Evolutionary conservation across 495 filamentous ascomycete genomes (phyloP).

Genomic region (Penicillium mononematosum): DNA sequence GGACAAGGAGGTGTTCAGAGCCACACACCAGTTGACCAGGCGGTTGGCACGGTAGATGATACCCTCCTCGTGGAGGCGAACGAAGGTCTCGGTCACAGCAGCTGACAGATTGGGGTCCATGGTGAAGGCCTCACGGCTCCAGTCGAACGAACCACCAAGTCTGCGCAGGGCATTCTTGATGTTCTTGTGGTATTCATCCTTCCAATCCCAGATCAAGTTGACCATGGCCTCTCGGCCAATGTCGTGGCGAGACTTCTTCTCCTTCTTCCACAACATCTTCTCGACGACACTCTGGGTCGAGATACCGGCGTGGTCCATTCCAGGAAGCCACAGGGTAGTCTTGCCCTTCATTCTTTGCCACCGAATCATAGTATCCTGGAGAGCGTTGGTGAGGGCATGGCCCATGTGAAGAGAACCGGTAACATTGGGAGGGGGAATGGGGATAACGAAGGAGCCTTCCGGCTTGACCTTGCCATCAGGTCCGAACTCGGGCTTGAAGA

Average conservation of each 20-base stretch:
- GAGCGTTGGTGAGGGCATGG: conserved; percentile 63
- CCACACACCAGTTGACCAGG: conserved; percentile 76
- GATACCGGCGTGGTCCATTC: conserved; percentile 77
- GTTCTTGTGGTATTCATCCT: conserved; percentile 63
- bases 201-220: conserved; percentile 66
- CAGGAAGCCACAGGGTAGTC: conserved; percentile 70
- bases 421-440: conserved; percentile 77
- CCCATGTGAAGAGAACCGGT: conserved; percentile 69
- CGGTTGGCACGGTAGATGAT: conserved; percentile 74
- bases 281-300: conserved; percentile 76
- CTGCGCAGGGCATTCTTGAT: conserved; percentile 58
- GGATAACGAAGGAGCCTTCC: conserved; percentile 69
- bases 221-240: conserved; percentile 61
- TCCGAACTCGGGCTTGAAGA: conserved; percentile 71
- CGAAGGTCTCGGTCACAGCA: conserved; percentile 72
- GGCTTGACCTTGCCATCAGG: conserved; percentile 65
- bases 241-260: conserved; percentile 65
- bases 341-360: conserved; percentile 65
- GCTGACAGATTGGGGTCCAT: conserved; percentile 65
- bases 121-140: conserved; percentile 70
- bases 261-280: conserved; percentile 68
- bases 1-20: conserved; percentile 71
- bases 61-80: conserved; percentile 70
- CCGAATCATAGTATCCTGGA: conserved; percentile 76
- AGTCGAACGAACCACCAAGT: conserved; percentile 64